Evolutionary conservation across 305 asterid genomes (phyloP), one percentile per base, ranked within the genome.

Genomic region (Nicotiana rustica): DNA sequence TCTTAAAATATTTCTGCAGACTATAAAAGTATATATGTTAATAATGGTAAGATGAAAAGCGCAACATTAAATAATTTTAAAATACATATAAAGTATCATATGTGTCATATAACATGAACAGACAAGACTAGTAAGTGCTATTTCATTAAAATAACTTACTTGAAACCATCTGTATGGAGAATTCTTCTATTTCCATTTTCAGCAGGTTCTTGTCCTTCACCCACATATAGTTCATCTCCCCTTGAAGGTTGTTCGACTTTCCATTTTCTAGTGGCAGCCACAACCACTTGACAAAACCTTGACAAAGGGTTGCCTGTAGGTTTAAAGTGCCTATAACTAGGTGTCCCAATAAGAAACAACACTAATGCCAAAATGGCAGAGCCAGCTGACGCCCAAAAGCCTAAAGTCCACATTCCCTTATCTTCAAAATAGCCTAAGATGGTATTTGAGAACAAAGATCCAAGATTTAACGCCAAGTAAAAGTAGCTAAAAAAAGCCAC

Each of bases 401-500:
- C 89, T 9, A 79, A 4, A 13, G 87, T 78, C 89, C 87, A 84
- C 77, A 82, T 79, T 52, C 89, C 89, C 59, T 82, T 64, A 44
- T 86, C 83, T 66, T 86, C 89, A 31, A 69, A 82, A 10, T 86
- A 86, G 6, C 85, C 89, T 84, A 84, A 84, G 2, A 86, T 75
- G 2, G 89, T 84, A 79, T 86, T 84, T 55, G 89, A 86, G 14
- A 79, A 82, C 61, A 86, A 52, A 59, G 81, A 78, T 25, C 89
- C 89, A 36, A 86, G 84, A 33, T 86, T 84, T 47, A 84, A 57
- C 36, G 89, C 87, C 77, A 86, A 62, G 85, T 84, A 86, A 66
- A 86, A 86, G 84, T 86, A 86, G 78, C 89, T 86, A 67, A 86
- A 86, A 47, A 86, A 84, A 5, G 87, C 85, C 56, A 86, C 87